phyloP scores from a whole-genome alignment of 805 yeast genomes.

The Phaffomyces antillensis region DNA sequence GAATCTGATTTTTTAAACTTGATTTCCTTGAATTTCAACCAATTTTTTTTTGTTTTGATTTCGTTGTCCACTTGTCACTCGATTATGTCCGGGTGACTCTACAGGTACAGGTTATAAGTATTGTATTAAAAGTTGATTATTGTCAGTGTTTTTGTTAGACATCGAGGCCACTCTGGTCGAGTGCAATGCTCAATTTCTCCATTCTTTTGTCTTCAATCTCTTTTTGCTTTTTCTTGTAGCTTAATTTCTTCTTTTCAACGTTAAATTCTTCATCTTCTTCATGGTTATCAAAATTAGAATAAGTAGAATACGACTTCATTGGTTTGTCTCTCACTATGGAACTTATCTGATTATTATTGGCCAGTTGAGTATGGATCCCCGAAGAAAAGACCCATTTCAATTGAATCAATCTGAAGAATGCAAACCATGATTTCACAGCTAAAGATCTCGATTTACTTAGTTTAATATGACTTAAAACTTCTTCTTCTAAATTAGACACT shows the following conservation, averaged over 20 bases:
- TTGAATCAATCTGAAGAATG: slow-evolving; percentile 22
- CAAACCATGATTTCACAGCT: slow-evolving; percentile 23
- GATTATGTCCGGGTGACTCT: slow-evolving; percentile 7
- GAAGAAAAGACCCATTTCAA: slow-evolving; percentile 22
- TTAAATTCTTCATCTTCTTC: slow-evolving; percentile 10
- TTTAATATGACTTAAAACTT: slow-evolving; percentile 19
- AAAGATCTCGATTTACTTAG: slow-evolving; percentile 22
- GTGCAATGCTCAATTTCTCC: slow-evolving; percentile 13
- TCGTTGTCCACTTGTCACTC: slow-evolving; percentile 5
- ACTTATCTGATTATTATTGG: slow-evolving; percentile 15
- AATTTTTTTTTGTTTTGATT: slow-evolving; percentile 1
- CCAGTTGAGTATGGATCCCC: slow-evolving; percentile 22
- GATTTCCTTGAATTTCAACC: background rate
- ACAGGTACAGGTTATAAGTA: too few relatives aligned
- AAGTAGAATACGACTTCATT: slow-evolving; percentile 7
- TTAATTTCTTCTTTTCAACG: slow-evolving; percentile 6
- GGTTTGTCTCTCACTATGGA: slow-evolving; percentile 18
- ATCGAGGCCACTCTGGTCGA: slow-evolving; percentile 19
- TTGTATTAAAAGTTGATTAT: too few relatives aligned
- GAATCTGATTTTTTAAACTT: background rate
- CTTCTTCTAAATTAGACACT: slow-evolving; percentile 7
- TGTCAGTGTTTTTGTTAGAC: too few relatives aligned
- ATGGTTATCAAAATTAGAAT: slow-evolving; percentile 8
- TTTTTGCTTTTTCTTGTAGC: slow-evolving; percentile 14
- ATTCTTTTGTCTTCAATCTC: slow-evolving; percentile 18